phyloP scores from a whole-genome alignment of 2,329 filamentous ascomycete species.

The Pseudogymnoascus sp. region DNA sequence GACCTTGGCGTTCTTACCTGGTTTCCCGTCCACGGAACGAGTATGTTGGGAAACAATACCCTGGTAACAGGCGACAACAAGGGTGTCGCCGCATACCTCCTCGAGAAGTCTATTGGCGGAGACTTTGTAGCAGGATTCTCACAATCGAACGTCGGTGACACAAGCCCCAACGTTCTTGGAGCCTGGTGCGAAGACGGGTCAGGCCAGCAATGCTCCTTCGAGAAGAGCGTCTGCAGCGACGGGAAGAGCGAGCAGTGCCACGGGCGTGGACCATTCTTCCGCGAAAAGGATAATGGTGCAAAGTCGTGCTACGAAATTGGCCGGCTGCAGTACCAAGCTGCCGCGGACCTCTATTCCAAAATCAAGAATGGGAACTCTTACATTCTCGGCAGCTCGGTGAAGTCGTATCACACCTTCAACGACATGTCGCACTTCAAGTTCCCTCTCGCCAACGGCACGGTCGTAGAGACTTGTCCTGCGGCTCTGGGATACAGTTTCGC shows the following conservation, averaged over 20 bases:
- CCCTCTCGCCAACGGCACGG: constrained; percentile 61
- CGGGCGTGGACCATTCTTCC: constrained; percentile 64
- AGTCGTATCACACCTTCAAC: constrained; percentile 77
- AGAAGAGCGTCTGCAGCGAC: constrained; percentile 76
- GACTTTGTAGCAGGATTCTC: constrained; percentile 87
- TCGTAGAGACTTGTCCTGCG: constrained; percentile 71
- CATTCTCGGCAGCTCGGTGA: constrained; percentile 59
- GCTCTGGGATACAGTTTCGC: constrained; percentile 90
- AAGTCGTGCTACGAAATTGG: constrained; percentile 72
- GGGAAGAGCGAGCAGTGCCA: constrained; percentile 66
- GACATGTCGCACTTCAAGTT: constrained; percentile 75
- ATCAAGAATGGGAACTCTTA: constrained; percentile 30
- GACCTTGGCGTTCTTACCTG: constrained; percentile 78
- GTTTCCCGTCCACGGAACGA: constrained; percentile 90
- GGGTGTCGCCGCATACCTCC: constrained; percentile 78
- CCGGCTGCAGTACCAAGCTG: constrained; percentile 59
- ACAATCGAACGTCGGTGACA: constrained; percentile 86
- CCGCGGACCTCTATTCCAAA: constrained; percentile 49
- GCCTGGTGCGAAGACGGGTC: constrained; percentile 86
- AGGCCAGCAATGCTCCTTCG: constrained; percentile 61
- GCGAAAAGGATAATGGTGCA: constrained; percentile 60
- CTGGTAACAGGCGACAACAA: constrained; percentile 94
- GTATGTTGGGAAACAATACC: constrained; percentile 85
- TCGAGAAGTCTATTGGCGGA: constrained; percentile 62
- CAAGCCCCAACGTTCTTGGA: constrained; percentile 78